Conservation (phyloP, 305 asterid genomes). For the Caryopteris hybrid region DNA sequence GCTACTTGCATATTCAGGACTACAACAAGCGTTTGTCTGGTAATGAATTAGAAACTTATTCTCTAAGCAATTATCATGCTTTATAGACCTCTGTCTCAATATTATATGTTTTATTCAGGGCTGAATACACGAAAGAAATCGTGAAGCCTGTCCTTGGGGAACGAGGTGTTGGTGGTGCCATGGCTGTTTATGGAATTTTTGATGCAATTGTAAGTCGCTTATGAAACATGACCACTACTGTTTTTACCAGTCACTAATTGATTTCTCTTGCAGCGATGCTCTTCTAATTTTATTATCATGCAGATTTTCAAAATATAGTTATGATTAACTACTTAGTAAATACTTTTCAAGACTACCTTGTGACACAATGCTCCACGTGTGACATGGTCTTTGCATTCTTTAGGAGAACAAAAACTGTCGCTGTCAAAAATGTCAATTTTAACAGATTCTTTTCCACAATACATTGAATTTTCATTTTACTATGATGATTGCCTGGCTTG, state of each 20-base stretch:
- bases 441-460: neutral
- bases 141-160: conserved; percentile 81
- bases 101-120: conserved; percentile 42
- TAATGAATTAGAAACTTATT: conserved; percentile 26
- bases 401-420: neutral
- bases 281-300: neutral
- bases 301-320: neutral
- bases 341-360: neutral
- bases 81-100: neutral
- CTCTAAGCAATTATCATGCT: neutral
- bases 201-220: conserved; percentile 76
- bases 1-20: conserved; percentile 82
- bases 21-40: conserved; percentile 95
- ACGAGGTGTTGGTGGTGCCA: conserved; percentile 91
- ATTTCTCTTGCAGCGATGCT: neutral
- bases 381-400: neutral
- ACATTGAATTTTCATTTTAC: neutral
- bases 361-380: neutral
- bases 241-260: too few species aligned
- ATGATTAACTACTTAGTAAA: neutral
- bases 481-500: neutral
- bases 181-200: conserved; percentile 89
- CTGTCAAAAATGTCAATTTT: neutral
- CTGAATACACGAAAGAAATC: conserved; percentile 78
- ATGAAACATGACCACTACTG: conserved; percentile 2